Evolutionary conservation across 2,329 filamentous ascomycete species (phyloP).

Genomic region (Mycogone perniciosa): DNA sequence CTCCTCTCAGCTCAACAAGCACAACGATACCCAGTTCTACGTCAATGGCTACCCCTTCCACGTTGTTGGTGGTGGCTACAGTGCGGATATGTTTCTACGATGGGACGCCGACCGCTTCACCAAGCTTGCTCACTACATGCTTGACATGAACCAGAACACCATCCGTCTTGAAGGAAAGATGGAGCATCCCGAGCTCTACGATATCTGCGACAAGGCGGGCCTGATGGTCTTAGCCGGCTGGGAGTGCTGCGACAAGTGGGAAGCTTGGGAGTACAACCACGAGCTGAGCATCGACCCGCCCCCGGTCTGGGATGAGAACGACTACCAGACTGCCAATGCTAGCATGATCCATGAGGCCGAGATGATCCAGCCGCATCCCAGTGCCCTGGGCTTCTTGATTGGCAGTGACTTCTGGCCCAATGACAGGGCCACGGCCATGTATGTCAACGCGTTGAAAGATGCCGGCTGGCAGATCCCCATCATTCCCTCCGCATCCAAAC

Average conservation of each 20-base stretch:
- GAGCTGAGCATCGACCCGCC: constrained; percentile 36
- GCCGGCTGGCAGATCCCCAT: constrained; percentile 52
- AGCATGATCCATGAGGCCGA: constrained; percentile 54
- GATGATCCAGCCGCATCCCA: constrained; percentile 55
- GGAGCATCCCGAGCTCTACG: constrained; percentile 55
- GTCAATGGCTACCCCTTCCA: constrained; percentile 54
- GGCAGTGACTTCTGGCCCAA: constrained; percentile 61
- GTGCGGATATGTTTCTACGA: constrained; percentile 55
- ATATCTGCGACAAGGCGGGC: constrained; percentile 51
- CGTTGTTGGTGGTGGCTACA: constrained; percentile 55
- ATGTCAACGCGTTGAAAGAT: constrained; percentile 42
- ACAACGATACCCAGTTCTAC: constrained; percentile 49
- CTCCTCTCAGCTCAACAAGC: constrained; percentile 40
- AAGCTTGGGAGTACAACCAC: constrained; percentile 55
- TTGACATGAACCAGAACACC: constrained; percentile 58
- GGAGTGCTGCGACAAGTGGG: constrained; percentile 66
- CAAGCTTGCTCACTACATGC: constrained; percentile 44
- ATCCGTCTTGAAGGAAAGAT: constrained; percentile 59
- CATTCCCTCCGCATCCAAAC: constrained; percentile 50
- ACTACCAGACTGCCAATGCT: constrained; percentile 48
- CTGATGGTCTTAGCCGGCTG: constrained; percentile 58
- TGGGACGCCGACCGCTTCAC: constrained; percentile 44
- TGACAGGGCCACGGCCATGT: constrained; percentile 47
- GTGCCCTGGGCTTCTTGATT: constrained; percentile 50
- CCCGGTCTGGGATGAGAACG: constrained; percentile 41